Evolutionary conservation across 2,329 filamentous ascomycete species (phyloP), one percentile per base, ranked within the genome.

Genomic region (Ceratocystis albifundus): DNA sequence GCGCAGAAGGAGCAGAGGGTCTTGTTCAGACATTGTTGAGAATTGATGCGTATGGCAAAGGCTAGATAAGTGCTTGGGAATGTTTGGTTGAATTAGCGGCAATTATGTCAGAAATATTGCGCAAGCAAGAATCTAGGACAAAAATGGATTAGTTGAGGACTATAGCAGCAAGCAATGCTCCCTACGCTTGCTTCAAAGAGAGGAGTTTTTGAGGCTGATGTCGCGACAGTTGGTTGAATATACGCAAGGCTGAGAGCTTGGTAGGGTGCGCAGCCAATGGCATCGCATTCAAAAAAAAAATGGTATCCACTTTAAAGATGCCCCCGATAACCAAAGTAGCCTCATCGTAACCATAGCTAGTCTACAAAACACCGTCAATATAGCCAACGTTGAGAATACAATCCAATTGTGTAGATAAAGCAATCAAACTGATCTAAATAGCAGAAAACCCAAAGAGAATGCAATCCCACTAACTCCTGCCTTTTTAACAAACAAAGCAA

Each of bases 1-100:
- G 73, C 92, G 89, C 71, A 97, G 82, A 69, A 94, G 86, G 70
- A 91, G 81, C 70, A 97, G 86, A 63, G 92, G 85, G 74, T 97
- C 91, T 70, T 84, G 81, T 71, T 85, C 84, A 71, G 77, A 76
- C 85, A 68, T 68, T 50, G 30, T 17, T 41, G 65, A 48, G 36
- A 55, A 22, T 44, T 20, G 32, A 6, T 41, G 25, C 17, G 36
- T 15, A 15, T 41, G 10, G 30, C 41, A 4, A 55, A 30, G 32
- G 28, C 30, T 10, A n/a, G 25, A n/a, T 6, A 8, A 20, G 28
- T 25, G 36, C 30, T 30, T 36, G 25, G 45, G 22, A n/a, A 3
- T 28, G 7, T 17, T 61, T 17, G 53, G 15, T 20, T 12, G 41
- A 28, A 22, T n/a, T 1, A 7, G 17, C 30, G 22, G 12, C 17